Evolutionary conservation across 805 yeast genomes (phyloP), one percentile per base, ranked within the genome.

Genomic region (Sugiyamaella boreocaroliniensis): DNA sequence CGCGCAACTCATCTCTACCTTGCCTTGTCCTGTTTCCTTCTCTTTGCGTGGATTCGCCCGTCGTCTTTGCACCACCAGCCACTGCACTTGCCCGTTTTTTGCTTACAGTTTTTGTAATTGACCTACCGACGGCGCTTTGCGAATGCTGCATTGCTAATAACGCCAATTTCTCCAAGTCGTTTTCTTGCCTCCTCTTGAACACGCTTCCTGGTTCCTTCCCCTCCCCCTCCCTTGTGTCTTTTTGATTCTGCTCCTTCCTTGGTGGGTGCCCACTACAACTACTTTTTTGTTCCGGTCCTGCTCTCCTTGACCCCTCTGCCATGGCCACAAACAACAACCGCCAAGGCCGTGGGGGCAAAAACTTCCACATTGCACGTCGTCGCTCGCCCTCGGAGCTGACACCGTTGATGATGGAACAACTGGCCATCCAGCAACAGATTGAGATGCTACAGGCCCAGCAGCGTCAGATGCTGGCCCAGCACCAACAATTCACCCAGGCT

Each of bases 361-460:
- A 80, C 55, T 76, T 93, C 55, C 95, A 89, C 71, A 89, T 92
- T 58, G 98, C 98, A n/a, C 98, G 93, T 64, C 80, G 98, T 64
- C 79, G 96, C 55, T 86, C 97, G 2, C 97, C 97, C n/a, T 82
- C 90, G 60, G 99, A 93, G 68, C 76, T 93, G 67, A 92, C 98
- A 2, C 86, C 85, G 51, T 74, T 92, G 58, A 92, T 92, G 96
- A 81, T 88, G 63, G 98, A 92, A 70, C 77, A 74, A 53, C 62
- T 71, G 51, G 76, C 85, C 53, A 76, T 93, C 54, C 97, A 93
- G 69, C 89, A 92, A 62, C 97, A 92, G 67, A 76, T 90, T 72
- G 97, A 93, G 62, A 76, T 81, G 58, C 95, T 89, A 2, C 96
- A 89, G 67, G 90, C 85, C 19, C 97, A 90, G 66, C 97, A 87